Evolutionary conservation across 768 basidiomycete genomes (phyloP), one percentile per base, ranked within the genome.

Genomic region (Mycena maculata): DNA sequence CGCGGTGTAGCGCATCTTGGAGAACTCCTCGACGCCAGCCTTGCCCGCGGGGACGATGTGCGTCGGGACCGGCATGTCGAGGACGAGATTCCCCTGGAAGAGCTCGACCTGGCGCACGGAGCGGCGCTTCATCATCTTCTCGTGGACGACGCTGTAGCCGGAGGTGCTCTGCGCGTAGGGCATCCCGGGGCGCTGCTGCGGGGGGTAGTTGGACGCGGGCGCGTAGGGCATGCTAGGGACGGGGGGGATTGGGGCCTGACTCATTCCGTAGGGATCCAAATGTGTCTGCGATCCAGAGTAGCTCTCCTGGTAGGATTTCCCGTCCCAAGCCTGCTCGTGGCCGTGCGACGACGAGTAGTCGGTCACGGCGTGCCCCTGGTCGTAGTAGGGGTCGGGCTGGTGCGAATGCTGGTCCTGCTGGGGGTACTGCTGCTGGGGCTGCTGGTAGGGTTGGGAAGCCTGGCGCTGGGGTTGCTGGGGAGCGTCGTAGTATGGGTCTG

Each of bases 1-100:
- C 4, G 93, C 94, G 8, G 93, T 94, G 77, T 95, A 95, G 53
- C 94, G 84, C 88, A 95, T 89, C 80, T 92, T 93, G 61, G 88
- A 87, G 81, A 90, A 90, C 75, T 94, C 93, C 71, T 94, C 92
- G 22, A 86, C 78, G 69, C 86, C 80, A 16, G 81, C 76, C 79
- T 86, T 87, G 63, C 85, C 86, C 41, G 84, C 84, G n/a, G 92
- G 92, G 31, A 94, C 78, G 73, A 95, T 94, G 69, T 90, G 88
- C 47, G 86, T 85, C 4, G 94, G 94, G 3, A 94, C 94, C 28
- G 85, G 88, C 52, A 94, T 87, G 74, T 96, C 94, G 63, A 95
- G 86, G 22, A 96, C 92, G 49, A 96, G 80, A 77, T 96, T 96
- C 41, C 94, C 94, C 60, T 93, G 83, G 75, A 89, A 84, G 39